phyloP scores from a whole-genome alignment of 805 yeast species.

The Candida verbasci region DNA sequence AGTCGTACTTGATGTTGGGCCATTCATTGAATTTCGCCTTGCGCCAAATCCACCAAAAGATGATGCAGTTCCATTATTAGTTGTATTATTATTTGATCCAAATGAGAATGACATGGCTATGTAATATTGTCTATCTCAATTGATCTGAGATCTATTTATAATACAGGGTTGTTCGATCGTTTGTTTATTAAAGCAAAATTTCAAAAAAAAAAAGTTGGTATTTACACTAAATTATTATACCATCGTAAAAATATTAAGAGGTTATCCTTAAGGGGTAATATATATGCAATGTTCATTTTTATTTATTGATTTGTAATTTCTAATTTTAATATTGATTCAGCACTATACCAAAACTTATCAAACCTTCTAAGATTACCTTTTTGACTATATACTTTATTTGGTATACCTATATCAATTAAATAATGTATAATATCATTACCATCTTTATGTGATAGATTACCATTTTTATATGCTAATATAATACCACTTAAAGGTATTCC shows the following conservation, averaged over 20 bases:
- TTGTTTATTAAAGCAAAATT: constrained; percentile 1
- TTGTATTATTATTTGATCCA: constrained; percentile 10
- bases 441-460: constrained; percentile 29
- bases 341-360: constrained; percentile 42
- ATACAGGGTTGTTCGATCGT: too few species aligned
- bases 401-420: constrained; percentile 68
- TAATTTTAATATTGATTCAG: constrained; percentile 24
- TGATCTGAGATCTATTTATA: too few species aligned
- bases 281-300: neutral
- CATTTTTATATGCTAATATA: constrained; percentile 55
- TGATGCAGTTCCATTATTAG: constrained; percentile 15
- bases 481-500: constrained; percentile 72
- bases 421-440: constrained; percentile 53
- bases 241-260: too few species aligned
- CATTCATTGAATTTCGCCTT: constrained; percentile 15
- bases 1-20: constrained; percentile 19
- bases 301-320: constrained; percentile 10
- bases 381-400: constrained; percentile 46
- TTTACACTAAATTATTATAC: neutral
- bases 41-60: constrained; percentile 19
- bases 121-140: neutral
- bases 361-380: constrained; percentile 41
- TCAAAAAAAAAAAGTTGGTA: constrained; percentile 1
- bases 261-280: too few species aligned
- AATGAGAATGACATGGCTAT: constrained; percentile 8